Evolutionary conservation across 2,329 filamentous ascomycete species (phyloP), one percentile per base, ranked within the genome.

Genomic region (Proliferodiscus dingleyae): DNA sequence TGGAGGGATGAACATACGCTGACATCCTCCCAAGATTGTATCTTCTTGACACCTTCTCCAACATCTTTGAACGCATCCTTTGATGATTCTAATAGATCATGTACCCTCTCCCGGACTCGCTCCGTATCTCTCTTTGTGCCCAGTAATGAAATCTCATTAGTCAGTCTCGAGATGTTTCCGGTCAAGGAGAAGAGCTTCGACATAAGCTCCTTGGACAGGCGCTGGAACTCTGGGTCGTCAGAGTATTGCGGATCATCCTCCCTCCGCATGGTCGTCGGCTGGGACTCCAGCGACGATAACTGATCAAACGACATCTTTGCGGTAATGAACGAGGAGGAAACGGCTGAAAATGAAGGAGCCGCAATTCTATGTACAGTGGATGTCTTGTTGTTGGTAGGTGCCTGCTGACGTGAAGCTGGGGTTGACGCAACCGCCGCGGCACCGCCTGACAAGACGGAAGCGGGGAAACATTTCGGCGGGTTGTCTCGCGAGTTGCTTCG

Each of bases 61-160:
- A 95, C 86, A 45, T 93, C 86, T 67, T 91, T 90, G 74, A 96
- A 97, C 46, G 85, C 80, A 46, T 84, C 79, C 46, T 87, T 83
- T 24, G 89, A 89, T 69, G 95, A 89, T 55, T 95, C 87, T 45
- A 96, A 78, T 8, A 90, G 74, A 59, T 87, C 85, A 64, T 93
- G 88, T 21, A 98, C 89, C 57, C 93, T 78, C 69, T 98, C 93
- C 41, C 91, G 82, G 51, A 95, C 83, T 41, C 90, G 81, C 51
- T 93, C 87, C 3, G 89, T 96, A 66, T 98, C 93, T 50, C 90
- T 85, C 66, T 85, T 87, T 7, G 89, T 95, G 8, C 93, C 91
- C 22, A 98, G 74, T 11, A 94, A 81, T 32, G 81, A 81, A 51
- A 97, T 81, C 68, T 97, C 88, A 59, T 85, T 86, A 54, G 83